Conservation (phyloP, 345 rosid species). For the Citrus australasica region DNA sequence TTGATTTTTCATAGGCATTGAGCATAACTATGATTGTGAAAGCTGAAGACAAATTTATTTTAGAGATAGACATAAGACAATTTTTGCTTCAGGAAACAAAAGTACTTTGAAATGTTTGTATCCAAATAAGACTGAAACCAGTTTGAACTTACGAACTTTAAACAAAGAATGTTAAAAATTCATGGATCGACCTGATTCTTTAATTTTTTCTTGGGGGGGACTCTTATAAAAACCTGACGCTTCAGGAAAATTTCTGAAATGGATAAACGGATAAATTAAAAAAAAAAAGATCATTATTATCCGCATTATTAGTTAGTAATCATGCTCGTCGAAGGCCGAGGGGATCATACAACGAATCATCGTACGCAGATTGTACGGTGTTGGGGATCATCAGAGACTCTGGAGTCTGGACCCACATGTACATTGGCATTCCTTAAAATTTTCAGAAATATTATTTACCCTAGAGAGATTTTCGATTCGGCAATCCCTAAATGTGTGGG, state of each 20-base stretch:
- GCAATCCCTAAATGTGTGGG: too few species aligned
- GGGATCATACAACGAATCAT: background rate
- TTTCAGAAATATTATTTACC: background rate
- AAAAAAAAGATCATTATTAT: background rate
- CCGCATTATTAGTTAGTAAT: background rate
- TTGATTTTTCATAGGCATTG: background rate
- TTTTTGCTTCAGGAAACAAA: background rate
- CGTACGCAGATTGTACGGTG: background rate
- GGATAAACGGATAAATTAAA: background rate
- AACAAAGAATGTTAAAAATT: background rate
- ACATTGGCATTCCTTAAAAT: background rate
- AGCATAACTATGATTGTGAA: background rate
- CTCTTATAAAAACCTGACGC: too few species aligned
- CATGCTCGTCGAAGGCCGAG: background rate
- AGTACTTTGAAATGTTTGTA: background rate
- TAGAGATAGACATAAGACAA: too few species aligned
- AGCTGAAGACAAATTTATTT: background rate
- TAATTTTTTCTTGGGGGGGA: background rate
- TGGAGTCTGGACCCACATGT: background rate
- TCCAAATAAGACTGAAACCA: background rate
- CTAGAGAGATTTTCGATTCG: too few species aligned
- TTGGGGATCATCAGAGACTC: background rate
- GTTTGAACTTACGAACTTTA: background rate
- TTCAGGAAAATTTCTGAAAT: background rate
- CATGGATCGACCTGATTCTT: background rate